phyloP scores from a whole-genome alignment of 1,284 basidiomycete species.

The Cryptococcus sp. region DNA sequence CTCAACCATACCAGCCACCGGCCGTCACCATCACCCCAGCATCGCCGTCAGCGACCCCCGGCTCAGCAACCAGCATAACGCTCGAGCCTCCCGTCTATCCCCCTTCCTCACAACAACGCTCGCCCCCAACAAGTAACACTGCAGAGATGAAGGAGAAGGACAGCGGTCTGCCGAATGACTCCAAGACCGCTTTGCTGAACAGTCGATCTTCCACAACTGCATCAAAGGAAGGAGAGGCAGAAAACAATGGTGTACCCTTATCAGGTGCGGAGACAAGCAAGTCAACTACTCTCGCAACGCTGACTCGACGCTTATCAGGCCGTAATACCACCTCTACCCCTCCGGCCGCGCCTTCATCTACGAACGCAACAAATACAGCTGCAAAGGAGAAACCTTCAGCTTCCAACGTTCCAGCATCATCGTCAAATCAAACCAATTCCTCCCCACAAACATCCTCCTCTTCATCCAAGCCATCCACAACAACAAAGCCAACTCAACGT shows the following conservation, averaged over 20 bases:
- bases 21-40: constrained; percentile 14
- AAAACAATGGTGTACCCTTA: not conserved
- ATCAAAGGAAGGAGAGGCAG: not conserved
- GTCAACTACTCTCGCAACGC: constrained; percentile 1
- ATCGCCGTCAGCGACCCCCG: constrained; percentile 7
- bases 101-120: not conserved
- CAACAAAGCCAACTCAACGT: constrained; percentile 2
- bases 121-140: no score
- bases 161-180: constrained; percentile 11
- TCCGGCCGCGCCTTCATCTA: constrained; percentile 3
- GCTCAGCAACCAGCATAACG: not conserved
- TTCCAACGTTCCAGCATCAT: not conserved
- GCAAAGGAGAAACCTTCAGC: constrained; percentile 8
- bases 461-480: constrained; percentile 3
- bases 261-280: not conserved
- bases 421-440: constrained; percentile 1
- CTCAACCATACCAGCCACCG: constrained; percentile 1
- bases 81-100: constrained; percentile 3
- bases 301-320: constrained; percentile 13
- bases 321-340: constrained; percentile 3
- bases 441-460: constrained; percentile 10
- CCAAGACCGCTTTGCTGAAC: constrained; percentile 13
- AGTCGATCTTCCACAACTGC: constrained; percentile 3
- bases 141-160: constrained; percentile 15
- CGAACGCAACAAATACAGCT: not conserved